phyloP scores from a whole-genome alignment of 805 yeast species.

The Candida lessepsii region DNA sequence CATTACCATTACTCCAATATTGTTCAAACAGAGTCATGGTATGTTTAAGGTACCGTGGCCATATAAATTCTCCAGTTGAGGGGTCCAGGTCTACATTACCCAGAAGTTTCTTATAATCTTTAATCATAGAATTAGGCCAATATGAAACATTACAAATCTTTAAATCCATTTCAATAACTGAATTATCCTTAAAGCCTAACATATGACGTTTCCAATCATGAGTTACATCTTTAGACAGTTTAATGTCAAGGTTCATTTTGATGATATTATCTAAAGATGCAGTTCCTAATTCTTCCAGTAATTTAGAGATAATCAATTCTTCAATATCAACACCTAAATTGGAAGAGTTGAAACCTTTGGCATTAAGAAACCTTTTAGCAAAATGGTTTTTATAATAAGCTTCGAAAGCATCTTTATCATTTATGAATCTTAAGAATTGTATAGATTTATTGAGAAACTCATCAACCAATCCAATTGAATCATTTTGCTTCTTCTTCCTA shows the following conservation, averaged over 20 bases:
- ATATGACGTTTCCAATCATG: slow-evolving; percentile 34
- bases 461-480: slow-evolving; percentile 18
- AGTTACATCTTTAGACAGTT: slow-evolving; percentile 41
- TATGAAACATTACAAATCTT: slow-evolving; percentile 44
- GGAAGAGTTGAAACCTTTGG: slow-evolving; percentile 33
- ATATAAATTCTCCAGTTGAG: slow-evolving; percentile 24
- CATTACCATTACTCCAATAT: slow-evolving; percentile 40
- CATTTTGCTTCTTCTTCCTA: slow-evolving; percentile 1
- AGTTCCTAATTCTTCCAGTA: slow-evolving; percentile 76
- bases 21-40: slow-evolving; percentile 40
- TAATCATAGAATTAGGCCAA: slow-evolving; percentile 48
- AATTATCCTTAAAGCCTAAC: slow-evolving; percentile 11
- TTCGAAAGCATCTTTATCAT: slow-evolving; percentile 85
- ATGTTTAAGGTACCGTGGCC: slow-evolving; percentile 39
- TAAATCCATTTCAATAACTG: slow-evolving; percentile 36
- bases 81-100: slow-evolving; percentile 11
- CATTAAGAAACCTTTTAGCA: slow-evolving; percentile 65
- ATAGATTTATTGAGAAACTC: slow-evolving; percentile 54
- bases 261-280: slow-evolving; percentile 77
- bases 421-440: slow-evolving; percentile 61
- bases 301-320: slow-evolving; percentile 59
- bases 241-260: slow-evolving; percentile 83
- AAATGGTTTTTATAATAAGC: slow-evolving; percentile 80
- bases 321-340: slow-evolving; percentile 58
- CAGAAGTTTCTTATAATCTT: slow-evolving; percentile 36